Evolutionary conservation across 768 basidiomycete genomes (phyloP).

Genomic region (Favolaschia claudopus): DNA sequence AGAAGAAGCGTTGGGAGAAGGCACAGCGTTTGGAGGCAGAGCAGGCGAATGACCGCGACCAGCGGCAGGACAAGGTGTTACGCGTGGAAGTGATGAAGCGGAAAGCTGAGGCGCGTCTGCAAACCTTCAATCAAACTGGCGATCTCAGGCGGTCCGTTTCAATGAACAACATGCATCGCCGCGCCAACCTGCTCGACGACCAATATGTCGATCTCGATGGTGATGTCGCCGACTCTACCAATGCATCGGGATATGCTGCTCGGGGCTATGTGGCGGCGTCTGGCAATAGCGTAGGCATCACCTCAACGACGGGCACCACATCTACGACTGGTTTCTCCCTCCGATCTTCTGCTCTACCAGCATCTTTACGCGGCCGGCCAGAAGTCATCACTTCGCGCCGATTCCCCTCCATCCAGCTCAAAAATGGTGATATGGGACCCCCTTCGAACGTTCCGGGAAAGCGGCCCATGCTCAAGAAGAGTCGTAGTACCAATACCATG

Average conservation of each 20-base stretch:
- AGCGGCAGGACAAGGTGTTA: conserved; percentile 37
- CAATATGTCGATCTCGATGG: conserved; percentile 49
- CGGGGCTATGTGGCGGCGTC: conserved; percentile 87
- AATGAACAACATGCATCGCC: conserved; percentile 76
- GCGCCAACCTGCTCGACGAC: conserved; percentile 39
- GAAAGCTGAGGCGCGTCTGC: conserved; percentile 45
- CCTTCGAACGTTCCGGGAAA: conserved; percentile 66
- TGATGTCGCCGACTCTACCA: conserved; percentile 59
- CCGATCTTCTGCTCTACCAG: conserved; percentile 58
- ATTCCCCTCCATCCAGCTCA: conserved; percentile 39
- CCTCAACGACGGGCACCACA: conserved; percentile 89
- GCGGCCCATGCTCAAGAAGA: conserved; percentile 67
- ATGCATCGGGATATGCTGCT: conserved; percentile 74
- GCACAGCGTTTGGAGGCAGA: conserved; percentile 54
- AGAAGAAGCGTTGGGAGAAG: conserved; percentile 72
- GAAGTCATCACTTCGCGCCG: conserved; percentile 75
- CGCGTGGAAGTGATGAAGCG: conserved; percentile 45
- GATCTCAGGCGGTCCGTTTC: conserved; percentile 80
- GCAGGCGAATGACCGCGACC: conserved; percentile 48
- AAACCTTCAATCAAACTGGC: conserved; percentile 39
- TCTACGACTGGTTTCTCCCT: conserved; percentile 62
- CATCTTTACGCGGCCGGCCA: conserved; percentile 60
- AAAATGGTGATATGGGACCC: conserved; percentile 68
- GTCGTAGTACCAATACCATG: conserved; percentile 82
- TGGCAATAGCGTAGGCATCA: conserved; percentile 93